Conservation (phyloP, 352 stramenopile genomes). For the Globisporangium yorkense region DNA sequence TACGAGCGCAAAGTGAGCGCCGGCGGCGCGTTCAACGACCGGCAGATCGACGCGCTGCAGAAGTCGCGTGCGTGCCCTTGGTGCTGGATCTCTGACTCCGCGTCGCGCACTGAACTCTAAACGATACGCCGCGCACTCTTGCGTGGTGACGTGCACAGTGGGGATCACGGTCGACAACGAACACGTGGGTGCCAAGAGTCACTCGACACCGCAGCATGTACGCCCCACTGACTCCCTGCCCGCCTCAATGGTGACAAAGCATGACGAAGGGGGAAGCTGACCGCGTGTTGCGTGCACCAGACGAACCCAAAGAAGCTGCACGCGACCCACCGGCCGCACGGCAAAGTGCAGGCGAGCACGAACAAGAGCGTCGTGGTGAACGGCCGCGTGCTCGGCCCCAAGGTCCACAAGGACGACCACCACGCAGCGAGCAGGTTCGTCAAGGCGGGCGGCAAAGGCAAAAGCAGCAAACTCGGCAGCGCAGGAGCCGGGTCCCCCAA, state of each 20-base stretch:
- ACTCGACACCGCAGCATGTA: background rate
- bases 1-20: conserved; percentile 63
- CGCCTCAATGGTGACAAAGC: background rate
- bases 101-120: background rate
- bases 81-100: background rate
- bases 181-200: conserved; percentile 6
- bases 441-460: conserved; percentile 4
- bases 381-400: conserved; percentile 56
- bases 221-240: background rate
- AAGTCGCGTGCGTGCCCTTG: conserved; percentile 26
- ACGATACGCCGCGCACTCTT: background rate
- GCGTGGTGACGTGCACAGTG: conserved; percentile 8
- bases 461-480: conserved; percentile 3
- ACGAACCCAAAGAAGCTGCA: conserved; percentile 43
- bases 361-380: conserved; percentile 49
- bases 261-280: background rate
- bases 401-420: conserved; percentile 18
- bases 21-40: conserved; percentile 34
- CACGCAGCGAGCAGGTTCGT: conserved; percentile 13
- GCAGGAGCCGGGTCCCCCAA: conserved; percentile 1
- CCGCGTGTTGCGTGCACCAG: background rate
- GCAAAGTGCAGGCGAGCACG: conserved; percentile 31
- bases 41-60: conserved; percentile 46
- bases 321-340: conserved; percentile 34
- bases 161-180: conserved; percentile 16